Base-by-base conservation (phyloP, 2,329 filamentous ascomycete genomes). In the Aspergillus amoenus region DNA sequence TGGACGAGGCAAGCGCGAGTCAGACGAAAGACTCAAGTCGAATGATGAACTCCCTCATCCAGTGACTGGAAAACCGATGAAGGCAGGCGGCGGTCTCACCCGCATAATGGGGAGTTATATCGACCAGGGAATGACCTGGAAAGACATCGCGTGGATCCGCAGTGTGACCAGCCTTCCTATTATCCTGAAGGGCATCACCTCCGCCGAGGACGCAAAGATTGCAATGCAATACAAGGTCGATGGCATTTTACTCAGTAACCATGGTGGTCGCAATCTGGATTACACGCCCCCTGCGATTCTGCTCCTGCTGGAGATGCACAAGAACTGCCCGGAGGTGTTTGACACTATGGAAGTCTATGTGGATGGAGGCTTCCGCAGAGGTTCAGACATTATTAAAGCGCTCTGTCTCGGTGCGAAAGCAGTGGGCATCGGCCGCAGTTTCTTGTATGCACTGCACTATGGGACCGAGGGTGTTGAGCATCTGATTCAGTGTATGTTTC, bases 121-220 rank as follows among this genome's bases (percentile, higher is more conserved):
- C 22, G 82, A 85, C 49, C 76, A 79, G 18, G 75, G 76, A 0
- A 70, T 86, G 6, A 76, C 71, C 2, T 84, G 81, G 84, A 72
- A 75, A 5, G 82, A 85, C 63, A 66, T 86, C 8, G 68, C 70
- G 18, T 86, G 83, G 82, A 77, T 85, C 39, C 52, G 52, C 27
- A 75, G 52, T 73, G 79, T 56, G 76, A 76, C 0, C 69, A 77
- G 17, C 2, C 72, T 84, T 6, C 82, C 82, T 0, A 74, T 85
- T n/a, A 79, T 84, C 51, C 60, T 85, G 27, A 85, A 85, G 66
- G 83, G 83, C 0, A 77, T 85, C 3, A 83, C 84, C 73, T 79
- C 75, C 18, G 82, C 81, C 0, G 81, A 81, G 27, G 83, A 86
- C 64, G 83, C 83, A 0, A 75, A 75, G 13, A 64, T 76, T 39